Evolutionary conservation across 2,329 filamentous ascomycete genomes (phyloP), one percentile per base, ranked within the genome.

Genomic region (Alternaria sp.): DNA sequence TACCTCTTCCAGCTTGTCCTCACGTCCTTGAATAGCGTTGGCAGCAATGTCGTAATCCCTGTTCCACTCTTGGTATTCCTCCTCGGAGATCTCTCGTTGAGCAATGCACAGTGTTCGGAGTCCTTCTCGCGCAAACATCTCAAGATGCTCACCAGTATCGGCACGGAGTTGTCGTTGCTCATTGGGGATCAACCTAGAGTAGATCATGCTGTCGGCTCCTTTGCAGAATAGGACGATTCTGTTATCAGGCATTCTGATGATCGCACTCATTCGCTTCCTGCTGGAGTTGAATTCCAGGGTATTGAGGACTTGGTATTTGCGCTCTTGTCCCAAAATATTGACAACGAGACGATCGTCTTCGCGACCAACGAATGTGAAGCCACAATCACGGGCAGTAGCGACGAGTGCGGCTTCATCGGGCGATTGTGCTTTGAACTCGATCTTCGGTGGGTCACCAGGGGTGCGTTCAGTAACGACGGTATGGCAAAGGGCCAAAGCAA

Each of bases 241-340:
- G 41, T 91, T 91, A 77, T 98, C 88, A 0, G 95, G 94, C 93
- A 98, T 97, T 59, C 91, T 88, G 51, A 99, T 89, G 68, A 99
- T 97, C 2, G 94, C 92, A 79, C 94, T 98, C 95, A 99, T 99
- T 67, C 95, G 88, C 82, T 99, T 99, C 72, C 95, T 88, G 43
- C 91, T 93, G 0, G 94, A 98, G 78, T 98, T 98, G 83, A 99
- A 99, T 76, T 99, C 95, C 38, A 99, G 89, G 1, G 91, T 97
- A 79, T 97, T 98, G 48, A 99, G 86, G 32, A 99, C 90, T 16
- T 89, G 89, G 76, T 95, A 99, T 63, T 90, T 88, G 47, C 88
- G 87, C 68, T 98, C 93, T 71, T 93, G 86, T 49, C 95, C 96
- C 82, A 96, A 87, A 7, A 96, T 85, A 66, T 97, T 97, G 55